Evolutionary conservation across 2,329 filamentous ascomycete genomes (phyloP), one percentile per base, ranked within the genome.

Genomic region (Raffaelea ambrosiae): DNA sequence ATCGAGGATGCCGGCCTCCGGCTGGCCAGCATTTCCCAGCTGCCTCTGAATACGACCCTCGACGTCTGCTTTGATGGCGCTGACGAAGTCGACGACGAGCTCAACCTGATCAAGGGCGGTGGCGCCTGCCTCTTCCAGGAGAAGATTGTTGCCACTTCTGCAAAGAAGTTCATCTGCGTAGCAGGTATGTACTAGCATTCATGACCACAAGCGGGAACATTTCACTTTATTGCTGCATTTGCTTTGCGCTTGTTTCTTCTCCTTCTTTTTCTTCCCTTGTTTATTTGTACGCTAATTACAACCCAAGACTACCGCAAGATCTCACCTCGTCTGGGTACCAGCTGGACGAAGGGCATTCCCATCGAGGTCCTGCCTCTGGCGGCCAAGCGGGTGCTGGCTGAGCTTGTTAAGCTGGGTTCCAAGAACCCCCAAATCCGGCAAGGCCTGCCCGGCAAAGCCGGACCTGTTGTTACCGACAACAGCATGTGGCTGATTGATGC

Each of bases 51-150:
- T 41, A 60, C 66, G 50, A 66, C 82, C 61, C 76, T 98, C 23
- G 91, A 97, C 59, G 85, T 97, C 18, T 87, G 86, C 44, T 98
- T 98, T 63, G 93, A 98, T 61, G 93, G 93, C 47, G 93, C 93
- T 4, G 93, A 98, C 63, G 93, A 98, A 71, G 89, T 98, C 29
- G 93, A 98, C 63, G 83, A 88, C 42, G 86, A 94, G 46, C 70
- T 98, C 51, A 98, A 97, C 67, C 88, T 91, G 62, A 97, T 98
- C 71, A 97, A 97, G 72, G 93, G 93, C 47, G 93, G 93, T 44
- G 93, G 93, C 50, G 93, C 89, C n/a, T 98, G 93, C 67, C 70
- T 97, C 48, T 95, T 95, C 71, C 93, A 97, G 66, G 93, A 98
- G 70, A 98, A 98, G 72, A 74, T 98, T 33, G 90, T 98, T 4